Base-by-base conservation (phyloP, 2,329 filamentous ascomycete species). In the Didymella keratinophila region DNA sequence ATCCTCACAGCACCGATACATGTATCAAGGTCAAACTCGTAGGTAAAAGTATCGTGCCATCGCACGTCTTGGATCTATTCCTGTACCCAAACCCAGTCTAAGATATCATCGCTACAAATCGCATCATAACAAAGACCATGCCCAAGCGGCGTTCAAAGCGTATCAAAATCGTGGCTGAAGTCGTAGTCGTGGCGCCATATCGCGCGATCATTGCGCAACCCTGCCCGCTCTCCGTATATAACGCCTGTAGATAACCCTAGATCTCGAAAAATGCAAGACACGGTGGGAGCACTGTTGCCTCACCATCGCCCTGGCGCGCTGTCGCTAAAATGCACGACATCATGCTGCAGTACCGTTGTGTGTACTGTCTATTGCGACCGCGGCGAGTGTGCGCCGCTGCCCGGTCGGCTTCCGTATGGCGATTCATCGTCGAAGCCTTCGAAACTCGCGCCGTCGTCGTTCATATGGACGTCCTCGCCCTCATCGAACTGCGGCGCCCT, bases 371-470 rank as follows among this genome's bases (percentile, higher is more conserved):
- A 71, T 28, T 54, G 52, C 18, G 65, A 69, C 25, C 56, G 60
- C 11, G 68, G 68, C 30, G 68, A 71, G 14, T 68, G 66, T 30
- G 56, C 62, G 32, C 68, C 52, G 42, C 67, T 69, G 23, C 62
- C 62, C n/a, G 63, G 57, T 47, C 62, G 55, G 36, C 69, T 69
- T 14, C 60, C 66, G 59, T 68, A 72, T 45, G 66, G 67, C 48
- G 60, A 69, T 27, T 62, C 68, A 21, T 70, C 70, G 25, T 69
- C 66, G 49, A 74, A 74, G 0, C 73, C 73, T 18, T 71, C 64
- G 52, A 75, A 76, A 55, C 73, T 75, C 30, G 72, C 66, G 8
- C 61, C 67, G 10, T 58, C 65, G 11, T 72, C 71, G 8, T 61
- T 59, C 70, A 74, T 71, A 7, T 75, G 64, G n/a, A 71, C 58